Evolutionary conservation across 306 rosid species (phyloP).

Genomic region (Carpinus fangiana): DNA sequence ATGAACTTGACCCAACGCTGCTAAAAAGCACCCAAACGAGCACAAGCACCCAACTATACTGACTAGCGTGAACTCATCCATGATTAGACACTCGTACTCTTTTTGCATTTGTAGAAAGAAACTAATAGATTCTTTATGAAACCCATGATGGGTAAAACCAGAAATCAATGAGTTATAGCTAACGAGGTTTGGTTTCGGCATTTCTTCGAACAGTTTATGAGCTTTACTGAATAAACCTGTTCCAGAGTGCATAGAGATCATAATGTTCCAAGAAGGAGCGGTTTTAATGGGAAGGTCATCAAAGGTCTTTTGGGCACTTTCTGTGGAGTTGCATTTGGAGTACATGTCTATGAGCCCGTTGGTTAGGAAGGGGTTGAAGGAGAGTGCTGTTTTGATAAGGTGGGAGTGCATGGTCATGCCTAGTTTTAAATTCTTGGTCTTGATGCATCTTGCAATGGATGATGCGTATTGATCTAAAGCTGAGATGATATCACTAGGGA

Average conservation of each 20-base stretch:
- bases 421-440: slow-evolving; percentile 35
- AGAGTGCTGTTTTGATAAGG: slow-evolving; percentile 54
- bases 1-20: slow-evolving; percentile 52
- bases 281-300: slow-evolving; percentile 49
- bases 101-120: slow-evolving; percentile 39
- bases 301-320: slow-evolving; percentile 40
- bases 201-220: slow-evolving; percentile 38
- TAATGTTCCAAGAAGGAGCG: slow-evolving; percentile 59
- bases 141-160: slow-evolving; percentile 41
- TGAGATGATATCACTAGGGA: slow-evolving; percentile 17
- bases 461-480: slow-evolving; percentile 30
- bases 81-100: slow-evolving; percentile 25
- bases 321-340: slow-evolving; percentile 45
- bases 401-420: slow-evolving; percentile 50
- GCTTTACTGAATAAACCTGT: slow-evolving; percentile 36
- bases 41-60: slow-evolving; percentile 53
- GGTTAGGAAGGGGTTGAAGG: slow-evolving; percentile 39
- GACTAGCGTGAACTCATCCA: slow-evolving; percentile 55
- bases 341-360: slow-evolving; percentile 56
- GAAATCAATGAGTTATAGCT: slow-evolving; percentile 56
- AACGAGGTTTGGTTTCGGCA: slow-evolving; percentile 51
- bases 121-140: slow-evolving; percentile 33
- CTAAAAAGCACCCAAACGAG: slow-evolving; percentile 43
- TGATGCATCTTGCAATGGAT: slow-evolving; percentile 42
- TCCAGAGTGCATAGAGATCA: slow-evolving; percentile 38